phyloP scores from a whole-genome alignment of 257 asterid species.

The Capsicum baccatum region DNA sequence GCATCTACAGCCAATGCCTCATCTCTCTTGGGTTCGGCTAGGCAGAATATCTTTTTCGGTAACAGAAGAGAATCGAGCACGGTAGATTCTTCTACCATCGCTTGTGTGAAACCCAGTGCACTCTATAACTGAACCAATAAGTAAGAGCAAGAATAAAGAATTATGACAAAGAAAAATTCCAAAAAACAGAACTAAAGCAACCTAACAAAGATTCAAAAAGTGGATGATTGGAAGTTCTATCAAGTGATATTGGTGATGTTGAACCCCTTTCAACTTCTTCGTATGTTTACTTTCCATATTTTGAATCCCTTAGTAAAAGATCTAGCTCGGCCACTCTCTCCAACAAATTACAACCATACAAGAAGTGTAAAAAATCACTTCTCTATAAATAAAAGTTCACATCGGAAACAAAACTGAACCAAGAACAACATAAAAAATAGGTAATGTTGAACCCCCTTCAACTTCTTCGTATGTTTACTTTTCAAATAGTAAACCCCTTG shows the following conservation, averaged over 20 bases:
- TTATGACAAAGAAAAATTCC: conserved; percentile 11
- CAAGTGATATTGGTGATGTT: background rate
- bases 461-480: too few species aligned
- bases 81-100: conserved; percentile 67
- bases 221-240: background rate
- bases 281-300: too few species aligned
- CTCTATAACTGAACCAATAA: conserved; percentile 68
- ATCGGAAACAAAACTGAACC: too few species aligned
- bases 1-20: conserved; percentile 95
- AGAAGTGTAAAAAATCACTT: too few species aligned
- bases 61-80: conserved; percentile 92
- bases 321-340: too few species aligned
- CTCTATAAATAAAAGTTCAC: too few species aligned
- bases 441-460: too few species aligned
- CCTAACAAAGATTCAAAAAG: conserved; percentile 18
- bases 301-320: too few species aligned
- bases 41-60: conserved; percentile 83
- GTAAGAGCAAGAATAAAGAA: conserved; percentile 26
- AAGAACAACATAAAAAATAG: too few species aligned
- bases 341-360: too few species aligned
- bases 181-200: background rate
- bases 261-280: too few species aligned
- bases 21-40: conserved; percentile 76
- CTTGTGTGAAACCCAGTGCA: conserved; percentile 69
- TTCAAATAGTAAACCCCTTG: too few species aligned